Percentiles rank a stretch among this genome's conserved stretches.
phyloP scores from a whole-genome alignment of 495 filamentous ascomycete genomes.

The Aspergillus coremiiformis region DNA sequence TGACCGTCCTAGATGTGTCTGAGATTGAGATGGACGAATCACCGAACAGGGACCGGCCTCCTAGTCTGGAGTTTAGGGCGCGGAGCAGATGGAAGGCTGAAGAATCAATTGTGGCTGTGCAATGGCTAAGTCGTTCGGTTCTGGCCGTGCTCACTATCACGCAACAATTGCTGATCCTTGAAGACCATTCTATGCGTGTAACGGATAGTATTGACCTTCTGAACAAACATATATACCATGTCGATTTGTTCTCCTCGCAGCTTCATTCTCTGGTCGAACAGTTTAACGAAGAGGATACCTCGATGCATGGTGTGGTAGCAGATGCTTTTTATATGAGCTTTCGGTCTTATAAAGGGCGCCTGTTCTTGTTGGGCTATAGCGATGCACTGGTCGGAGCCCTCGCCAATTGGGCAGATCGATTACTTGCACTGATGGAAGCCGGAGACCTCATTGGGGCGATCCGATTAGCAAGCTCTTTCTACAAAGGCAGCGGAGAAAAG shows the following conservation, averaged over 20 bases:
- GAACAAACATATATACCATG: slow-evolving; percentile 85
- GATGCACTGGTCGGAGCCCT: slow-evolving; percentile 82
- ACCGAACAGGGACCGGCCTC: slow-evolving; percentile 57
- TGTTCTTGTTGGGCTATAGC: slow-evolving; percentile 86
- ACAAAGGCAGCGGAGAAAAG: slow-evolving; percentile 80
- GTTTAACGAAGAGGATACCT: slow-evolving; percentile 76
- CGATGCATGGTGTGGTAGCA: slow-evolving; percentile 92
- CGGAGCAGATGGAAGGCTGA: slow-evolving; percentile 89
- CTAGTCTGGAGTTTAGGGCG: slow-evolving; percentile 68
- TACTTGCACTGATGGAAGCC: slow-evolving; percentile 92
- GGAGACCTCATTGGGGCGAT: slow-evolving; percentile 92
- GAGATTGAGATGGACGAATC: slow-evolving; percentile 58
- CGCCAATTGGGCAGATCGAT: slow-evolving; percentile 96
- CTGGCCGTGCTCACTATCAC: slow-evolving; percentile 87
- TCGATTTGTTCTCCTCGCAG: slow-evolving; percentile 78
- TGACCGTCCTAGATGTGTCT: slow-evolving; percentile 84
- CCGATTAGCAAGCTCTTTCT: slow-evolving; percentile 81
- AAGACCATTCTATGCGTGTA: slow-evolving; percentile 78
- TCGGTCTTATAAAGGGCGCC: slow-evolving; percentile 84
- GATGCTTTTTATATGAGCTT: slow-evolving; percentile 99
- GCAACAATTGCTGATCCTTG: slow-evolving; percentile 83
- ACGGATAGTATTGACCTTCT: slow-evolving; percentile 92
- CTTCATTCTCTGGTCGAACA: slow-evolving; percentile 78
- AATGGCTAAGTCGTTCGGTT: slow-evolving; percentile 94
- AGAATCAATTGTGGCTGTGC: slow-evolving; percentile 91